Evolutionary conservation across 495 filamentous ascomycete genomes (phyloP).

Genomic region (Aspergillus asperescens): DNA sequence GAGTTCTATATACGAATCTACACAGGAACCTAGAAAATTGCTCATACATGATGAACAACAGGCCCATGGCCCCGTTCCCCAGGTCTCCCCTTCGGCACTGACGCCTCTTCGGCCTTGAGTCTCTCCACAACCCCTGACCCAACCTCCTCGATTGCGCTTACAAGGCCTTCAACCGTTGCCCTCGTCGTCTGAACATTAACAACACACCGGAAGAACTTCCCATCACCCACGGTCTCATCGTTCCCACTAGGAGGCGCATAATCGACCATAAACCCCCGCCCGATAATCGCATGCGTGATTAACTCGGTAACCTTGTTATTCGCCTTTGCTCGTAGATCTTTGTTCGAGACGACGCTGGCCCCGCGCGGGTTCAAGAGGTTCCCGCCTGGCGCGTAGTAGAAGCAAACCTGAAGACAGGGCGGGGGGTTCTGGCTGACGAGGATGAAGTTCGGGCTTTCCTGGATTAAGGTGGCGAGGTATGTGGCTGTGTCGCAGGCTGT

Average conservation of each 20-base stretch:
- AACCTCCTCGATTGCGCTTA: conserved; percentile 65
- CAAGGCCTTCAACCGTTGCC: conserved; percentile 70
- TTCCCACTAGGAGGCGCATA: conserved; percentile 66
- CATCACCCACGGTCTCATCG: conserved; percentile 50
- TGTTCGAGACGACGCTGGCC: conserved; percentile 28
- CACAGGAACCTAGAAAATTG: neutral
- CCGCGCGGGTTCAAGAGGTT: conserved; percentile 38
- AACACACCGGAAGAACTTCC: conserved; percentile 84
- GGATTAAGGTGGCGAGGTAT: conserved; percentile 57
- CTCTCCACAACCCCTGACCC: conserved; percentile 46
- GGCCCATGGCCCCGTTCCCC: conserved; percentile 35
- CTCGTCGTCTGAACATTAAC: conserved; percentile 69
- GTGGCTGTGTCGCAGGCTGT: conserved; percentile 60
- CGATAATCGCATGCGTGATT: conserved; percentile 60
- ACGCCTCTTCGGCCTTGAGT: conserved; percentile 22
- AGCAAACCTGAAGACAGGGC: conserved; percentile 91
- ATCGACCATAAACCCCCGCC: conserved; percentile 87
- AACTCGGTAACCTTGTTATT: conserved; percentile 66
- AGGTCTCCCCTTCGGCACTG: conserved; percentile 19
- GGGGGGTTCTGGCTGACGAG: conserved; percentile 71
- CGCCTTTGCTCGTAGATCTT: conserved; percentile 45
- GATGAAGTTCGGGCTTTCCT: conserved; percentile 52
- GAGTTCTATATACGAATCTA: neutral
- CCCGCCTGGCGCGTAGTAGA: conserved; percentile 68
- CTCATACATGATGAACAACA: conserved; percentile 25